Evolutionary conservation across 192 early-diverging fungal species (phyloP).

Genomic region (Gryganskiella cystojenkinii): DNA sequence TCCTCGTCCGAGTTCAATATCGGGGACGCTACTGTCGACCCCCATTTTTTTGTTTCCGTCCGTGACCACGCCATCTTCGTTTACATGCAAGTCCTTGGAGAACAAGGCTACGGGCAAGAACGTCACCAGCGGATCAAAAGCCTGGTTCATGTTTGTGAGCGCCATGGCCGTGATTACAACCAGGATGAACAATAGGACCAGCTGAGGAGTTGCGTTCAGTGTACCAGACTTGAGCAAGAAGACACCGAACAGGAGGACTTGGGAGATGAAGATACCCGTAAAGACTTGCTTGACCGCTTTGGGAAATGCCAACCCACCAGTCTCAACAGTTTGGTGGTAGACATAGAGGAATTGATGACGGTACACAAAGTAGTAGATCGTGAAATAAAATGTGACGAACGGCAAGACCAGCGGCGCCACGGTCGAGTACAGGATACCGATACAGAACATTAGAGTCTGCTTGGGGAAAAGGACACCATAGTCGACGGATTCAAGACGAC

Average conservation of each 20-base stretch:
- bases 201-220: slow-evolving; percentile 53
- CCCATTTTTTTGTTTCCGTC: slow-evolving; percentile 10
- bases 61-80: slow-evolving; percentile 34
- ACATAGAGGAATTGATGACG: slow-evolving; percentile 87
- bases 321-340: slow-evolving; percentile 64
- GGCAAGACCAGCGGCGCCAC: slow-evolving; percentile 85
- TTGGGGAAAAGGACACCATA: slow-evolving; percentile 73
- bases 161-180: slow-evolving; percentile 61
- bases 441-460: slow-evolving; percentile 73
- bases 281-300: slow-evolving; percentile 69
- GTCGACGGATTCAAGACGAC: slow-evolving; percentile 59
- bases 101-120: slow-evolving; percentile 59
- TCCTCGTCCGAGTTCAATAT: background rate
- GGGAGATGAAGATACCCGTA: slow-evolving; percentile 76
- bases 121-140: slow-evolving; percentile 65
- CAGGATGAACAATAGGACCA: slow-evolving; percentile 57
- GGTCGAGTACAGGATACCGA: slow-evolving; percentile 81
- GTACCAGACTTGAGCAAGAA: slow-evolving; percentile 69
- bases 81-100: slow-evolving; percentile 34
- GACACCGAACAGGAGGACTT: slow-evolving; percentile 77
- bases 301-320: slow-evolving; percentile 74
- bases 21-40: background rate
- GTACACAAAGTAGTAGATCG: slow-evolving; percentile 78
- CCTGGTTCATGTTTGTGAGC: slow-evolving; percentile 65
- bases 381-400: slow-evolving; percentile 81